Base-by-base conservation (phyloP, 345 rosid genomes). In the Populus ilicifolia region DNA sequence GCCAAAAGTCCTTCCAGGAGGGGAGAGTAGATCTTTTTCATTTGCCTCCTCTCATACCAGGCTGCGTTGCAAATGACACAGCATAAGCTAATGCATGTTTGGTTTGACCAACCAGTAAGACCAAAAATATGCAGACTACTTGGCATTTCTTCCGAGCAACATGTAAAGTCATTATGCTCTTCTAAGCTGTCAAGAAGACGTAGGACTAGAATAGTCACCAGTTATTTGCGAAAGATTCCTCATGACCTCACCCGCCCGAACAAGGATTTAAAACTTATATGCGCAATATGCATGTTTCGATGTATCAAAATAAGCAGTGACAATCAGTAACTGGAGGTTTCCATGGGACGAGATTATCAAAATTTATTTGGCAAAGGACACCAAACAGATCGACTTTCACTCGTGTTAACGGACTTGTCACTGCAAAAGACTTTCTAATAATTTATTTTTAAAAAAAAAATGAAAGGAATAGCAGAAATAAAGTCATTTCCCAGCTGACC, bases 1-100 rank as follows among this genome's bases (percentile, higher is more conserved):
- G 93, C 96, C 79, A 93, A 85, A 68, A 95, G 83, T 39, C 98
- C 98, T 93, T 95, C 98, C 33, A 95, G 89, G 23, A 95, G 96
- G 6, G 98, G 99, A 41, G 98, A 95, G 86, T 95, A 95, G 52
- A 95, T 93, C 88, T 93, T 93, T 80, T 88, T 95, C 99, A 95
- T 90, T 79, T 93, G 98, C 85, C 99, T 89, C 86, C 92, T 93
- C 82, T 95, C 92, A 21, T 95, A 95, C 99, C 99, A 93, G 66
- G 97, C 99, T 96, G 87, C 79, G n/a, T 59, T n/a, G 39, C 1
- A 6, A 27, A 70, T 23, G 65, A 1, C 36, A 21, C 23, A 27
- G 18, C 6, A 69, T 48, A 5, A 29, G 48, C 3, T 27, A 11
- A 61, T 43, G 23, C 46, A 39, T 3, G 43, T 56, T 13, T 6